Percentiles rank a stretch among this genome's conserved stretches.
Conservation (phyloP, 208 protist species). For the Leishmania gerbilli region DNA sequence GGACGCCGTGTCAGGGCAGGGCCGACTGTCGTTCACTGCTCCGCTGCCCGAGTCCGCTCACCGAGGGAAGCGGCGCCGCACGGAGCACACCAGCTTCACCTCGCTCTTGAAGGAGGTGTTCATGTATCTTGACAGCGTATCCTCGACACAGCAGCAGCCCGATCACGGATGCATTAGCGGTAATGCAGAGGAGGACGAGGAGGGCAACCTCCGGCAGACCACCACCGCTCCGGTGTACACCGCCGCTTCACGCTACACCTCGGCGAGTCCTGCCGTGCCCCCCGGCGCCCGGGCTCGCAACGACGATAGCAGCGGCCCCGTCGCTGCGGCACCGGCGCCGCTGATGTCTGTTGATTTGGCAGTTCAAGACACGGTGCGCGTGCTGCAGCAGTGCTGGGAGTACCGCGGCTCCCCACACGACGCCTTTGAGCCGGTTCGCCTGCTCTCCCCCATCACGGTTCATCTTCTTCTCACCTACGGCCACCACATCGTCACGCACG, state of each 20-base stretch:
- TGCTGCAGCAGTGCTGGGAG: slow-evolving; percentile 59
- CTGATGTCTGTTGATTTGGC: slow-evolving; percentile 39
- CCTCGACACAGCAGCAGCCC: slow-evolving; percentile 5
- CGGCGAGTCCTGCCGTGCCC: background rate
- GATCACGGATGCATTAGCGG: background rate
- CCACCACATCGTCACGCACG: slow-evolving; percentile 40
- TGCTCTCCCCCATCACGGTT: slow-evolving; percentile 42
- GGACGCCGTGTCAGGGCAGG: background rate
- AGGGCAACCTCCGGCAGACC: background rate
- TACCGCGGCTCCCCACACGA: slow-evolving; percentile 57
- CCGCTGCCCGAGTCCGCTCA: background rate
- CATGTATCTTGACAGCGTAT: slow-evolving; percentile 44
- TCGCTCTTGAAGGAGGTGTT: slow-evolving; percentile 39
- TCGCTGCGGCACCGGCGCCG: background rate
- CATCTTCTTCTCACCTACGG: slow-evolving; percentile 67
- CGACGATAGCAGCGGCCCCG: background rate
- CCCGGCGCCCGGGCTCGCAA: background rate
- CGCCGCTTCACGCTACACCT: background rate
- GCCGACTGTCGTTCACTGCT: background rate
- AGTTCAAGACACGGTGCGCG: slow-evolving; percentile 44
- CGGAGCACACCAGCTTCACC: slow-evolving; percentile 30
- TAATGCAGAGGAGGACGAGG: slow-evolving; percentile 19
- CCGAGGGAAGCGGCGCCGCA: slow-evolving; percentile 30
- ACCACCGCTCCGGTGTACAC: background rate
- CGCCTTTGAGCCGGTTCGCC: slow-evolving; percentile 60